Base-by-base conservation (phyloP, 139 green algal genomes). In the Marvania coccoides region DNA sequence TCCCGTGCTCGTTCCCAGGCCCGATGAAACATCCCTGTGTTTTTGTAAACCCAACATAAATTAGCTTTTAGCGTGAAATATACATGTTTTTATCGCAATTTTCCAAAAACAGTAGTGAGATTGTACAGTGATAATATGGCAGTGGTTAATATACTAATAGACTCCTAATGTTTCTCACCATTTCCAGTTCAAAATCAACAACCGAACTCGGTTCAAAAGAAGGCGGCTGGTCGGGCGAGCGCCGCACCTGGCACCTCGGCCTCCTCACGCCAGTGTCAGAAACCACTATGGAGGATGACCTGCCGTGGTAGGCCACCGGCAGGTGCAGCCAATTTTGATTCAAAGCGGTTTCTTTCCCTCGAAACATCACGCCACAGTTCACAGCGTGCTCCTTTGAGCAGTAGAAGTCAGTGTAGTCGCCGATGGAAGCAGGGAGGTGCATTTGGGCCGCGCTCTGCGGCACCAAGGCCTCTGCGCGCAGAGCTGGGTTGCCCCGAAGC, bases 401-500 rank as follows among this genome's bases (percentile, higher is more conserved):
- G 71, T 96, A 98, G 54, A 98, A 98, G 80, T 98, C 92, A 3
- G 92, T 98, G 81, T 96, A 98, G 78, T 96, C 90, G 1, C 89
- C 87, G 29, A 97, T 85, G 7, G 23, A 6, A 0, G 75, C 75
- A 3, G 92, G 92, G 51, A 97, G 66, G 42, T 83, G 74, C 85
- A 97, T 91, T 3, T 23, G 35, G 1, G 88, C 91, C 3, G 81
- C 63, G 12, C 31, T 55, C 81, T 89, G 77, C 31, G 67, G 71
- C 2, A 90, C 10, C 39, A 95, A 47, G 5, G 66, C 73, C 24
- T 74, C 12, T 13, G 71, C 30, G 6, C 75, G 67, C 33, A 91
- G 73, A n/a, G 47, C 23, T 0, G 24, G 7, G 57, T 88, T 40
- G 62, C 93, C 88, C 3, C 84, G 71, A n/a, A 96, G 57, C 5